Evolutionary conservation across 306 rosid species (phyloP).

Genomic region (Oemleria cerasiformis): DNA sequence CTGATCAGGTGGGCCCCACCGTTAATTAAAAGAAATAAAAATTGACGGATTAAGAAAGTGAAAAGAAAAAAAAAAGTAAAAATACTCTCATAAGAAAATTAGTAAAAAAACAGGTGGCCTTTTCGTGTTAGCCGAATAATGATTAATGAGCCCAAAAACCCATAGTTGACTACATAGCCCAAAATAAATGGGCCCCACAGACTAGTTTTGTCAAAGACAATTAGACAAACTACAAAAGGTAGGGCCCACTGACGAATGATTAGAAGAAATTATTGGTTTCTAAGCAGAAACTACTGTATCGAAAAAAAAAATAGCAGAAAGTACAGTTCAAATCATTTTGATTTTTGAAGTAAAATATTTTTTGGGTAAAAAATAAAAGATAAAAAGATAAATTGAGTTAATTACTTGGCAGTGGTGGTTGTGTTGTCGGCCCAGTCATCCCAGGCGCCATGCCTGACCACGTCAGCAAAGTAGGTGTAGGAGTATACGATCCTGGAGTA

Average conservation of each 20-base stretch:
- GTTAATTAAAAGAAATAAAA: too few species aligned
- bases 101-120: too few species aligned
- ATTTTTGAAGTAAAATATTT: too few species aligned
- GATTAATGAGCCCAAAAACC: background rate
- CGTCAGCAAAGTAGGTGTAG: constrained; percentile 62
- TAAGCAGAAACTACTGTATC: too few species aligned
- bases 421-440: constrained; percentile 67
- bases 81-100: too few species aligned
- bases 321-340: too few species aligned
- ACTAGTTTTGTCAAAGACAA: background rate
- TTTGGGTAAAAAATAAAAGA: background rate
- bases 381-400: background rate
- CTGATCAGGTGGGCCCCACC: background rate
- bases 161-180: background rate
- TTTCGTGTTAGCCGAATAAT: background rate
- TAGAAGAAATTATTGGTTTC: background rate
- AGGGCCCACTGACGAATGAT: background rate
- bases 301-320: too few species aligned
- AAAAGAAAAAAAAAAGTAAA: too few species aligned
- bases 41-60: too few species aligned
- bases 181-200: background rate
- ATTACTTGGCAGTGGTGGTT: constrained; percentile 50
- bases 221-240: too few species aligned
- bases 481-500: constrained; percentile 70
- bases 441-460: constrained; percentile 81